phyloP scores from a whole-genome alignment of 2,329 filamentous ascomycete species.

The Chlorencoelia australis region DNA sequence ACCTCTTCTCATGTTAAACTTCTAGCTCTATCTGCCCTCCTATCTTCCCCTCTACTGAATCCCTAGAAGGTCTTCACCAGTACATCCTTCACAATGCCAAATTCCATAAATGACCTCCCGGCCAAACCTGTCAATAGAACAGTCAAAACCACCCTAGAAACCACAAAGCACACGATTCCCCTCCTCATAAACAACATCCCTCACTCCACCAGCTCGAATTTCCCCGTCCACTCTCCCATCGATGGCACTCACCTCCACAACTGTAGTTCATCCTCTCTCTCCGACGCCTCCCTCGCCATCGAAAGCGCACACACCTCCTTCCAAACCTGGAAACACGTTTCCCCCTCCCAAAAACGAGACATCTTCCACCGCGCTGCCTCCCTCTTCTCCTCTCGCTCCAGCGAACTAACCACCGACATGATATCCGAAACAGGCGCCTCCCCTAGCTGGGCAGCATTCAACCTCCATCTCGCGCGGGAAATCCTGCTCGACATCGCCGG shows the following conservation, averaged over 20 bases:
- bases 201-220: conserved; percentile 36
- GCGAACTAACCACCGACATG: conserved; percentile 51
- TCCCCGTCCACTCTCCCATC: conserved; percentile 46
- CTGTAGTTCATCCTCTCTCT: conserved; percentile 45
- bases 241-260: conserved; percentile 43
- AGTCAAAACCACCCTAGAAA: neutral
- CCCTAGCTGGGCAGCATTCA: conserved; percentile 30
- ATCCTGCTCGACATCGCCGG: conserved; percentile 36
- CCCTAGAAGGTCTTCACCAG: too few relatives aligned
- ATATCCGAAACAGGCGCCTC: conserved; percentile 39
- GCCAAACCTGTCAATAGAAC: too few relatives aligned
- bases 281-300: conserved; percentile 43
- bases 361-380: conserved; percentile 62
- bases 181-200: conserved; percentile 37
- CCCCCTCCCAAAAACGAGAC: conserved; percentile 50
- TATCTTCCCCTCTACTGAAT: too few relatives aligned
- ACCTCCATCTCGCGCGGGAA: conserved; percentile 29
- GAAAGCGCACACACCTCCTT: conserved; percentile 54
- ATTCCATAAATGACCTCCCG: too few relatives aligned
- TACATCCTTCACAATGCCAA: too few relatives aligned
- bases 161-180: conserved; percentile 25
- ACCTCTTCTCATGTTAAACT: too few relatives aligned
- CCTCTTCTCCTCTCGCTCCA: conserved; percentile 41
- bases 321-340: conserved; percentile 55
- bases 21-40: too few relatives aligned